Evolutionary conservation across 345 rosid genomes (phyloP).

Genomic region (Microcos paniculata): DNA sequence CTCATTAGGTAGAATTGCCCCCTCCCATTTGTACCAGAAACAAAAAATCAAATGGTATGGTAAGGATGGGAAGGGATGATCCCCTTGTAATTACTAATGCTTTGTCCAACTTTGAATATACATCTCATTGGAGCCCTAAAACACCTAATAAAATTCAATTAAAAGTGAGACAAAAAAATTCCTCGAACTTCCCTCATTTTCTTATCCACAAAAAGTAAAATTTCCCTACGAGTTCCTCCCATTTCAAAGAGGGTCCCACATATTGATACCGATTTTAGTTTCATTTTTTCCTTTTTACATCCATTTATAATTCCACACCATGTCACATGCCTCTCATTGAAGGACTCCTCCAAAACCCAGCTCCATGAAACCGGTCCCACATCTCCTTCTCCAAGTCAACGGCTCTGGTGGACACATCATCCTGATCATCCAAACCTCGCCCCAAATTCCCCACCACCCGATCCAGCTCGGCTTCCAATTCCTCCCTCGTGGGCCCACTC

Average conservation of each 20-base stretch:
- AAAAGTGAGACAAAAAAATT: background rate
- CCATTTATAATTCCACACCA: background rate
- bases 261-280: no score
- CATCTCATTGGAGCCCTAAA: background rate
- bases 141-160: background rate
- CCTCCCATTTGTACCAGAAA: no score
- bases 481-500: conserved; percentile 10
- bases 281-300: no score
- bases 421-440: background rate
- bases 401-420: conserved; percentile 4
- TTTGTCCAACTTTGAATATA: background rate
- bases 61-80: no score
- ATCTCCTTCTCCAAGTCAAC: conserved; percentile 42
- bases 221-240: background rate
- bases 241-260: no score
- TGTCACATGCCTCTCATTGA: conserved; percentile 23
- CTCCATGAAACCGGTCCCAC: conserved; percentile 41
- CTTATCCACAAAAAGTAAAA: background rate
- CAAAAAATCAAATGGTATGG: no score
- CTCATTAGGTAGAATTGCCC: no score
- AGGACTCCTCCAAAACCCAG: conserved; percentile 57
- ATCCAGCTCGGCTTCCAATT: conserved; percentile 9
- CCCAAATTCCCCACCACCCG: conserved; percentile 21
- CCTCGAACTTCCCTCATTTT: no score
- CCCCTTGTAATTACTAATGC: background rate